A percentile compares a stretch with the other conserved stretches of the same genome.
phyloP scores from a whole-genome alignment of 169 alveolate genomes.

The Pseudocohnilembus persalinus region DNA sequence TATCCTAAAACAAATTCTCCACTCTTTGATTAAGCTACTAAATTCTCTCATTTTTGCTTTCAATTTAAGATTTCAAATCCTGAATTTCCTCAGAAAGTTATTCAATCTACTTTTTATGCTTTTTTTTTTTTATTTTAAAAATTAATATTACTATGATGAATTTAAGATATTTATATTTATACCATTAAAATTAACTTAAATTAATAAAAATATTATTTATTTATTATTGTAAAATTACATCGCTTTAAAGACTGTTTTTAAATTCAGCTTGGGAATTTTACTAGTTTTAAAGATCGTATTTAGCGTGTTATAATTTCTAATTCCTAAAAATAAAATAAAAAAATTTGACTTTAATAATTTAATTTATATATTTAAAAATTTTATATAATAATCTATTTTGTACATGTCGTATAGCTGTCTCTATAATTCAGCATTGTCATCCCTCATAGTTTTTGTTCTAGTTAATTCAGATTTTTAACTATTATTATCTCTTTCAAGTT shows the following conservation, averaged over 20 bases:
- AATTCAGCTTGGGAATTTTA: neutral
- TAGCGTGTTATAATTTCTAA: neutral
- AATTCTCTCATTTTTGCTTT: too few species aligned
- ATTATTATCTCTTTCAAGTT: constrained; percentile 1
- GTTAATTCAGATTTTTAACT: neutral
- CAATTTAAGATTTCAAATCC: neutral
- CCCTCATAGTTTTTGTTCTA: neutral
- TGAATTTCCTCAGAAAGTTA: neutral
- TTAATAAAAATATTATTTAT: too few species aligned
- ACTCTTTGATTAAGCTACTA: neutral
- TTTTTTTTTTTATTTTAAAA: too few species aligned
- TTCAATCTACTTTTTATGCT: too few species aligned
- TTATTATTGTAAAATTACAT: too few species aligned
- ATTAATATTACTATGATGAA: too few species aligned
- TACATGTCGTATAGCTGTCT: too few species aligned
- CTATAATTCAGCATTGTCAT: neutral
- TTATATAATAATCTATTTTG: neutral
- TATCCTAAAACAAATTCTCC: neutral
- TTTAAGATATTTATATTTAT: too few species aligned
- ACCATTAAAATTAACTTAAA: too few species aligned
- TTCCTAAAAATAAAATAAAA: neutral
- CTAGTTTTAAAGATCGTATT: neutral
- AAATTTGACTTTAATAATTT: neutral
- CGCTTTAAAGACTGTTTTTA: neutral
- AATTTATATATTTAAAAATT: too few species aligned